Conservation (phyloP, 129 eudicot species). For the Sambucus nigra region DNA sequence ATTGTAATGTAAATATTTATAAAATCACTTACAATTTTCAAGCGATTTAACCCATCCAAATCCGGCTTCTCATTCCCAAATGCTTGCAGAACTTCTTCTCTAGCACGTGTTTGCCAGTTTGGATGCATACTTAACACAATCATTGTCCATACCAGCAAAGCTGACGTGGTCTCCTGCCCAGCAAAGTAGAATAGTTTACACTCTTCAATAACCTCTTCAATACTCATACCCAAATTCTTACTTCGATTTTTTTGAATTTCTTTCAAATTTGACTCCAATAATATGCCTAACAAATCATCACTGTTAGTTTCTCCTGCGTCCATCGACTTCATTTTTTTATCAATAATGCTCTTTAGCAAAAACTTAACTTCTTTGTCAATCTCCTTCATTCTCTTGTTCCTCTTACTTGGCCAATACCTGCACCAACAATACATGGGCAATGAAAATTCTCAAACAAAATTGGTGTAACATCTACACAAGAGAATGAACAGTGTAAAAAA, state of each 20-base stretch:
- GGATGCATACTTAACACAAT: neutral
- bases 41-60: no score
- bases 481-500: no score
- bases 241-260: neutral
- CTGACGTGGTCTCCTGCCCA: neutral
- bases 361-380: neutral
- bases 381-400: slow-evolving; percentile 4
- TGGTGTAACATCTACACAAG: no score
- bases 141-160: neutral
- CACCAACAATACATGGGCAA: no score
- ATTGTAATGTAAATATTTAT: no score
- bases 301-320: slow-evolving; percentile 4
- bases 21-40: neutral
- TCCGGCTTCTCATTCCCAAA: neutral
- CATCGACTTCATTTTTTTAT: neutral
- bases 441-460: no score
- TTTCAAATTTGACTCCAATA: slow-evolving; percentile 4
- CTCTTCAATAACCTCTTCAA: neutral
- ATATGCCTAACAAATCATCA: slow-evolving; percentile 8
- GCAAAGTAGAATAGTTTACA: slow-evolving; percentile 2
- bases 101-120: neutral
- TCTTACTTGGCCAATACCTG: slow-evolving; percentile 6
- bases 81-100: neutral
- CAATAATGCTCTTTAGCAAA: neutral
- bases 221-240: neutral